Percentiles rank a stretch among this genome's conserved stretches.
phyloP scores from a whole-genome alignment of 1,139 yeast genomes.

The Suhomyces atakaporum region DNA sequence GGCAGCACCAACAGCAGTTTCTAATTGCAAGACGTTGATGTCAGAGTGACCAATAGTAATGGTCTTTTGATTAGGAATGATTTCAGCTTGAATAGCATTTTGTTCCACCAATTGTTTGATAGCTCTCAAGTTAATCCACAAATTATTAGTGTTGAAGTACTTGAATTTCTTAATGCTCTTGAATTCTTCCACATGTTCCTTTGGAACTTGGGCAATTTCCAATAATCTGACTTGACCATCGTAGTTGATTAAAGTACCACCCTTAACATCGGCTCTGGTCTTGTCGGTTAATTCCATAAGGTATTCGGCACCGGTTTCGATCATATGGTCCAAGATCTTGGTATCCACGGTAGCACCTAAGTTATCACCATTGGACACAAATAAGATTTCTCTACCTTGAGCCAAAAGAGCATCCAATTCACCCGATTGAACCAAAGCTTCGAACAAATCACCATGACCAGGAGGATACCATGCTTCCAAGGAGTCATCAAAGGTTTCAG shows the following conservation, averaged over 20 bases:
- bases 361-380: conserved; percentile 97
- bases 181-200: conserved; percentile 97
- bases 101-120: conserved; percentile 88
- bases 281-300: conserved; percentile 98
- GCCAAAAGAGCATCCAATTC: conserved; percentile 87
- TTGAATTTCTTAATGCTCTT: conserved; percentile 96
- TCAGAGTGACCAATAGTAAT: conserved; percentile 77
- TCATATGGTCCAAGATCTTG: conserved; percentile 88
- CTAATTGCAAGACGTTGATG: conserved; percentile 87
- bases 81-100: conserved; percentile 84
- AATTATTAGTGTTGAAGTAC: conserved; percentile 95
- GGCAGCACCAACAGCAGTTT: conserved; percentile 99
- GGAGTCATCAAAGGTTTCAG: conserved; percentile 70
- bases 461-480: conserved; percentile 97
- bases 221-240: conserved; percentile 92
- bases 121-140: conserved; percentile 96
- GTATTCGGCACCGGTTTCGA: conserved; percentile 88
- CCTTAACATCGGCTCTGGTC: conserved; percentile 98
- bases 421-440: conserved; percentile 85
- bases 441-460: conserved; percentile 98
- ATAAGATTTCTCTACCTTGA: conserved; percentile 92
- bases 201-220: conserved; percentile 98
- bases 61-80: conserved; percentile 90
- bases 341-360: conserved; percentile 97
- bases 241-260: conserved; percentile 97